Evolutionary conservation across 2,329 filamentous ascomycete genomes (phyloP), one percentile per base, ranked within the genome.

Genomic region (Ophiostoma piceae): DNA sequence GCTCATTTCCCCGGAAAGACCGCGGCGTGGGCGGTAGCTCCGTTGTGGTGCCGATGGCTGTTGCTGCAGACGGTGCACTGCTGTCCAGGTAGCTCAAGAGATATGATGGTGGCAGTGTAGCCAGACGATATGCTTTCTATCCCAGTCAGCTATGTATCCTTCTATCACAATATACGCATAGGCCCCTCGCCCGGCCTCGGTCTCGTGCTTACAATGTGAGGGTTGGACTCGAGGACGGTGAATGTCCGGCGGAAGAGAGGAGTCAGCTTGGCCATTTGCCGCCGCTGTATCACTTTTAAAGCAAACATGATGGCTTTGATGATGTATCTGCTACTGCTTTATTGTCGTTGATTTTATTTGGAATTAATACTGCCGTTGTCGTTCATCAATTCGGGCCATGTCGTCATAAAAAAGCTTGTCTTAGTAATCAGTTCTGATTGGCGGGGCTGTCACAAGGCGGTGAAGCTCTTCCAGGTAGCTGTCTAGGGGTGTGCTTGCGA

Each of bases 11-110:
- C 29, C 77, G 79, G 75, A 91, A 88, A 29, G 85, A 84, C 54
- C 80, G 78, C 3, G 88, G 86, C 0, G 86, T 88, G 0, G 88
- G 88, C 1, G 87, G 87, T n/a, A 89, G 72, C 19, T 79, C 74
- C 6, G 84, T 85, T 0, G 87, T 85, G 1, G 82, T 85, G 67
- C 88, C 88, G 71, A 91, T 85, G 16, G 87, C 82, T 26, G 90
- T 79, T 37, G 77, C 76, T 6, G 80, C 76, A 3, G 80, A 84
- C 0, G 88, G 87, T 1, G 87, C 87, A 16, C 81, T 78, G 54
- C 83, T 84, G 51, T 86, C 82, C 71, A 90, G 85, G 73, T 87
- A 85, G 60, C 85, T 85, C 39, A 91, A 82, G 41, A 88, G 79
- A 75, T 88, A 82, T 1, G 79, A 79, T 54, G 80, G 79, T 0